phyloP scores from a whole-genome alignment of 1,139 yeast species.

The Pichia sorboxylosa region DNA sequence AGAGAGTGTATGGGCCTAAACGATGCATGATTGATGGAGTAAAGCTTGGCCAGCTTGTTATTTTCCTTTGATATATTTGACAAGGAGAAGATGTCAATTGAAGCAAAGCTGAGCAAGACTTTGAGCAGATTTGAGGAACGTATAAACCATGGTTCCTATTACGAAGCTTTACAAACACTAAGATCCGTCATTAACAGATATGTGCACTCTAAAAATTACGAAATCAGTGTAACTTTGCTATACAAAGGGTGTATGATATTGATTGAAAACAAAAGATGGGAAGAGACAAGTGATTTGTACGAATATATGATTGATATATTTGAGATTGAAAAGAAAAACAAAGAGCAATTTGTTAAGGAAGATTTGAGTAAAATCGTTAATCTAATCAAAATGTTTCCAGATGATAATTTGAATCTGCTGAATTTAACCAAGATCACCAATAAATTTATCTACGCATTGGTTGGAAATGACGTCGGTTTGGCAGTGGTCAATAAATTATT shows the following conservation, averaged over 20 bases:
- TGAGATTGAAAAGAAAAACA: conserved; percentile 34
- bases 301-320: conserved; percentile 61
- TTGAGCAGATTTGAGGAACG: conserved; percentile 52
- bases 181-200: conserved; percentile 81
- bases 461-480: conserved; percentile 55
- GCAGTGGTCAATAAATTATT: conserved; percentile 62
- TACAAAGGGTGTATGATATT: conserved; percentile 61
- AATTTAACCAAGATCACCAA: conserved; percentile 54
- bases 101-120: conserved; percentile 44
- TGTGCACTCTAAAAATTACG: conserved; percentile 53
- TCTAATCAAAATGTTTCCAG: conserved; percentile 39
- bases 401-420: conserved; percentile 54
- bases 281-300: conserved; percentile 74
- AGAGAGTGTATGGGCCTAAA: background rate
- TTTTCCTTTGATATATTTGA: background rate
- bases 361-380: conserved; percentile 24
- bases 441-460: conserved; percentile 49
- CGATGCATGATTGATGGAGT: background rate
- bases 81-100: conserved; percentile 8
- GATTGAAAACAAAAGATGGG: conserved; percentile 58
- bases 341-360: conserved; percentile 25
- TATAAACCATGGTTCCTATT: conserved; percentile 64
- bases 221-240: conserved; percentile 62
- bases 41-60: no score
- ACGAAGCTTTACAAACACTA: conserved; percentile 91